phyloP scores from a whole-genome alignment of 495 filamentous ascomycete genomes.

The Staphylotrichum longicolle region DNA sequence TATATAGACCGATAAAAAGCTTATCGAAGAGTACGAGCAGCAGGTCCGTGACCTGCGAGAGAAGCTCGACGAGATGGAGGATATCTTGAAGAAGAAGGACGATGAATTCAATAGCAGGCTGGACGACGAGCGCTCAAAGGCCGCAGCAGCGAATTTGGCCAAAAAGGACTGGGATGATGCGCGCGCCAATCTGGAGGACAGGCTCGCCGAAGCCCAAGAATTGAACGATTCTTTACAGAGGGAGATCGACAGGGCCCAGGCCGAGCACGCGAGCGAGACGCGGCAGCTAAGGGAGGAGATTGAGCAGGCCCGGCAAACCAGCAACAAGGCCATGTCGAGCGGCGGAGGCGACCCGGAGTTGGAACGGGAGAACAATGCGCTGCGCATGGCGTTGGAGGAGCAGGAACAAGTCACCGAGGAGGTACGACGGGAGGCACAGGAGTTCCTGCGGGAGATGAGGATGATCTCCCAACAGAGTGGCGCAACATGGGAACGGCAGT shows the following conservation, averaged over 20 bases:
- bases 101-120: constrained; percentile 45
- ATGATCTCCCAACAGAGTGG: constrained; percentile 74
- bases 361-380: constrained; percentile 65
- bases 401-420: constrained; percentile 86
- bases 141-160: constrained; percentile 50
- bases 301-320: constrained; percentile 47
- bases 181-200: constrained; percentile 69
- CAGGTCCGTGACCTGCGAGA: constrained; percentile 73
- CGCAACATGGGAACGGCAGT: constrained; percentile 76
- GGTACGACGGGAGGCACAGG: constrained; percentile 78
- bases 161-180: constrained; percentile 72
- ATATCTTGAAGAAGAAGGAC: constrained; percentile 49
- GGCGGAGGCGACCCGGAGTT: constrained; percentile 56
- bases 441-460: constrained; percentile 87
- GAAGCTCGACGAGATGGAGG: constrained; percentile 71
- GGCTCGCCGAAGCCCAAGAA: constrained; percentile 72
- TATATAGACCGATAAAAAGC: constrained; percentile 61
- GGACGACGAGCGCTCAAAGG: constrained; percentile 44
- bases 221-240: constrained; percentile 72
- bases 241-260: constrained; percentile 70
- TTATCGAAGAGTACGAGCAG: constrained; percentile 71
- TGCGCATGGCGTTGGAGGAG: constrained; percentile 66
- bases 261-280: constrained; percentile 63
- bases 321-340: constrained; percentile 22
- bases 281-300: constrained; percentile 63